Evolutionary conservation across 495 filamentous ascomycete genomes (phyloP), one percentile per base, ranked within the genome.

Genomic region (Neurospora hispaniola): DNA sequence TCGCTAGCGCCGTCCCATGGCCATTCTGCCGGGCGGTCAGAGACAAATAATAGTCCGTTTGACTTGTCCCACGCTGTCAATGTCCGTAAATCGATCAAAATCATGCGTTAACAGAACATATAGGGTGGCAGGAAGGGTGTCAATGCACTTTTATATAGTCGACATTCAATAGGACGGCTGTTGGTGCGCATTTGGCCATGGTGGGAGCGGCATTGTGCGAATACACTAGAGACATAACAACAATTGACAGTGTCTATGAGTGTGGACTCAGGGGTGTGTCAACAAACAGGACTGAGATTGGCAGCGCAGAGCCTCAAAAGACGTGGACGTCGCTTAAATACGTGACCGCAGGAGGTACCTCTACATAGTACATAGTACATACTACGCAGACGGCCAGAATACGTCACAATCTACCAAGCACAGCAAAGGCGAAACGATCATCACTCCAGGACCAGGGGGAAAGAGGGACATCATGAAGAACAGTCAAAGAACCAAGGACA

Each of bases 21-120:
- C 54, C 38, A 40, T 75, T 77, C 73, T 77, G 76, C 76, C 74
- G 66, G 76, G 72, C 74, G 74, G 71, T 44, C 35, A 71, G 70
- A 66, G 2, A 4, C 7, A 66, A 66, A 66, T 66, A 66, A 35
- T 59, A 27, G 48, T 35, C 54, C 6, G 3, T 35, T 66, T 66
- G 54, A 66, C 27, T 62, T 62, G 23, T 16, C 14, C 27, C 12
- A 7, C 54, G 27, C 54, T 66, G 54, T 66, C 12, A 35, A 66
- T 66, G 31, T 35, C 16, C 54, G 16, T 66, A 7, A 3, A 4
- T 35, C 27, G 48, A 20, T 27, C 20, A 23, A 27, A 27, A 14
- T 27, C 48, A 59, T 31, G 20, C 14, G 4, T 20, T 11, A 23
- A 11, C 10, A 20, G 4, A 9, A 4, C n/a, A 20, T 5, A 1